Conservation (phyloP, 1,284 basidiomycete species). For the Leccinum subrobustum region DNA sequence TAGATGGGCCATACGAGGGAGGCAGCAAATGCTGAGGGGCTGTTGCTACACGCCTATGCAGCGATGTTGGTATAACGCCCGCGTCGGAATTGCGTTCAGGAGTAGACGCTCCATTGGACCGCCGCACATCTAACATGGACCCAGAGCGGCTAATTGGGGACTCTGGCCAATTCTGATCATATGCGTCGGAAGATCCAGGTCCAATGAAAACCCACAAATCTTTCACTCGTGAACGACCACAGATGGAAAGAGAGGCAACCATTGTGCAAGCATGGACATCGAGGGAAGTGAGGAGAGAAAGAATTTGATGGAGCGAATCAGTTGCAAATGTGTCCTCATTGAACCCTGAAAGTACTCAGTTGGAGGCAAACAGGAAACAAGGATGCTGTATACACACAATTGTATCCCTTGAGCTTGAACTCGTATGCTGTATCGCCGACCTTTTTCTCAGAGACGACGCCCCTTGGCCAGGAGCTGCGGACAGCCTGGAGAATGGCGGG, state of each 20-base stretch:
- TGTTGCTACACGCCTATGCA: constrained; percentile 34
- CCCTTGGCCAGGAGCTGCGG: constrained; percentile 73
- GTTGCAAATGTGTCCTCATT: constrained; percentile 75
- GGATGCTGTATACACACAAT: constrained; percentile 48
- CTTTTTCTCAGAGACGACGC: constrained; percentile 74
- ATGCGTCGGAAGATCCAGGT: constrained; percentile 38
- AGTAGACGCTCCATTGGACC: constrained; percentile 35
- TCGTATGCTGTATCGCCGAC: constrained; percentile 68
- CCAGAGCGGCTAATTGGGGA: constrained; percentile 35
- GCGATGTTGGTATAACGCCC: constrained; percentile 28
- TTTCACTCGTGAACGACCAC: constrained; percentile 66
- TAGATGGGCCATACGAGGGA: constrained; percentile 18
- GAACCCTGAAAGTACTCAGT: constrained; percentile 52
- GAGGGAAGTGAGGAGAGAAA: constrained; percentile 62
- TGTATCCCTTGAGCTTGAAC: constrained; percentile 79
- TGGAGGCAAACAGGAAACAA: constrained; percentile 14
- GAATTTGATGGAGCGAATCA: constrained; percentile 73
- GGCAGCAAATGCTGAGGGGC: constrained; percentile 29
- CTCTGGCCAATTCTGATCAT: constrained; percentile 35
- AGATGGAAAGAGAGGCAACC: constrained; percentile 65
- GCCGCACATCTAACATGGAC: constrained; percentile 34
- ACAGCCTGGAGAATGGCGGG: constrained; percentile 79
- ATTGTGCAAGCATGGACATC: constrained; percentile 68
- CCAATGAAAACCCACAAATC: constrained; percentile 79
- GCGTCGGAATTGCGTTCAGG: constrained; percentile 30